These are phyloP conservation scores for Pelomyxa schiedti DNA, from an alignment of 78 protist species.

Conservation along the genomic window DNA sequence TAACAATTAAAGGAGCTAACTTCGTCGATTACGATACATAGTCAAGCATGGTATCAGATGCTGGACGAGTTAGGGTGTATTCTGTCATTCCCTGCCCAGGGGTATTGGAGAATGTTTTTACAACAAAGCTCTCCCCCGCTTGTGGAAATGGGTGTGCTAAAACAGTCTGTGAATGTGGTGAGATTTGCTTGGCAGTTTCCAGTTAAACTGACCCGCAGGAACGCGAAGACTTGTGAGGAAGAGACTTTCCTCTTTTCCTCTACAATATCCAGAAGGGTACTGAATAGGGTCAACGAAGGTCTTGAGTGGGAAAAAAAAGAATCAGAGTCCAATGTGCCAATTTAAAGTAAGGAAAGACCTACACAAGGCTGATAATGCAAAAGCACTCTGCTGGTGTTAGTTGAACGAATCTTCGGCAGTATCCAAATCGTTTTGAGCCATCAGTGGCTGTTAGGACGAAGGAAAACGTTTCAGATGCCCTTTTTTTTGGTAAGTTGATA, in stretches of 20 bases:
- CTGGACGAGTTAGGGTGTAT: constrained; percentile 5
- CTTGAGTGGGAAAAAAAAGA: not conserved
- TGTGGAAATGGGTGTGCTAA: not conserved
- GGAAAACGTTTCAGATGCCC: not conserved
- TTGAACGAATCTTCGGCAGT: constrained; percentile 8
- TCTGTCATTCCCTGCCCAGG: not conserved
- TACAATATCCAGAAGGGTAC: not conserved
- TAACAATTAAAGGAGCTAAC: not conserved
- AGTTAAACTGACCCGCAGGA: too few relatives aligned
- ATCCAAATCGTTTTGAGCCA: constrained; percentile 9
- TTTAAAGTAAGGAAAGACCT: not conserved
- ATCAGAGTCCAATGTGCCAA: not conserved
- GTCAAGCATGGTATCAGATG: not conserved
- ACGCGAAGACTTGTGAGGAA: not conserved
- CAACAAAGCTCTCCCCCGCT: not conserved
- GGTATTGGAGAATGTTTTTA: not conserved
- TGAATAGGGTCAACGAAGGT: constrained; percentile 1
- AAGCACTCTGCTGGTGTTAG: not conserved
- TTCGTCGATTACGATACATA: not conserved
- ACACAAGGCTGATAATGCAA: constrained; percentile 2
- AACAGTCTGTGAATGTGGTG: too few relatives aligned
- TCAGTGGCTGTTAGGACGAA: not conserved
- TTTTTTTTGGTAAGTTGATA: not conserved
- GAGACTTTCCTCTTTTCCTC: not conserved
- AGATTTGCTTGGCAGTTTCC: too few relatives aligned